Percentiles rank a stretch among this genome's conserved stretches.
Evolutionary conservation across 2,329 filamentous ascomycete genomes (phyloP).

Genomic region (Stagonosporopsis tanaceti): DNA sequence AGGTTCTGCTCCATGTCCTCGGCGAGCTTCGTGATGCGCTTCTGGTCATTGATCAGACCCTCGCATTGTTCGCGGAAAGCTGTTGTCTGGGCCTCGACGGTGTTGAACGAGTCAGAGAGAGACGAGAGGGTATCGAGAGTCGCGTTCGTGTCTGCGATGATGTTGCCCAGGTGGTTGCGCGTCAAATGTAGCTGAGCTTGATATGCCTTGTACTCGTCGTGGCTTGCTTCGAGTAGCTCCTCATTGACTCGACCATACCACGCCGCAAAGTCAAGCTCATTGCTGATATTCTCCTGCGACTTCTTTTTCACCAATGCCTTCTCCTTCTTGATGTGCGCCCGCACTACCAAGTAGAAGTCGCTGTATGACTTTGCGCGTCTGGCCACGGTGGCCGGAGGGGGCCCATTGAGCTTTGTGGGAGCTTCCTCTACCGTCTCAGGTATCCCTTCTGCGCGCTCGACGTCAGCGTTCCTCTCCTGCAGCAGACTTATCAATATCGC

Average conservation of each 20-base stretch:
- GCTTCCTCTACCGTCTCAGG: slow-evolving; percentile 66
- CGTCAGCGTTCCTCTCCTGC: slow-evolving; percentile 64
- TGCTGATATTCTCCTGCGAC: slow-evolving; percentile 56
- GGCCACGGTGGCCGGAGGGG: slow-evolving; percentile 70
- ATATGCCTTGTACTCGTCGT: slow-evolving; percentile 85
- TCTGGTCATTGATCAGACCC: slow-evolving; percentile 82
- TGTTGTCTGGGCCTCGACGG: slow-evolving; percentile 90
- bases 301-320: slow-evolving; percentile 49
- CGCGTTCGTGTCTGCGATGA: slow-evolving; percentile 78
- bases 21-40: slow-evolving; percentile 77
- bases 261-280: slow-evolving; percentile 66
- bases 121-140: slow-evolving; percentile 79
- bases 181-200: slow-evolving; percentile 82
- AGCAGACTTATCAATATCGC: slow-evolving; percentile 52
- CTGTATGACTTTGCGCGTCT: slow-evolving; percentile 79
- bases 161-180: slow-evolving; percentile 79
- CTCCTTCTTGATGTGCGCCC: slow-evolving; percentile 65
- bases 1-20: slow-evolving; percentile 87
- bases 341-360: slow-evolving; percentile 73
- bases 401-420: slow-evolving; percentile 61
- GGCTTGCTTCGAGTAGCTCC: slow-evolving; percentile 79
- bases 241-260: slow-evolving; percentile 69
- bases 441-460: slow-evolving; percentile 64
- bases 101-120: slow-evolving; percentile 84
- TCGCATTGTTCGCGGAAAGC: slow-evolving; percentile 93